Evolutionary conservation across 1,139 yeast species (phyloP).

Genomic region (Debaryomycetaceae sp.): DNA sequence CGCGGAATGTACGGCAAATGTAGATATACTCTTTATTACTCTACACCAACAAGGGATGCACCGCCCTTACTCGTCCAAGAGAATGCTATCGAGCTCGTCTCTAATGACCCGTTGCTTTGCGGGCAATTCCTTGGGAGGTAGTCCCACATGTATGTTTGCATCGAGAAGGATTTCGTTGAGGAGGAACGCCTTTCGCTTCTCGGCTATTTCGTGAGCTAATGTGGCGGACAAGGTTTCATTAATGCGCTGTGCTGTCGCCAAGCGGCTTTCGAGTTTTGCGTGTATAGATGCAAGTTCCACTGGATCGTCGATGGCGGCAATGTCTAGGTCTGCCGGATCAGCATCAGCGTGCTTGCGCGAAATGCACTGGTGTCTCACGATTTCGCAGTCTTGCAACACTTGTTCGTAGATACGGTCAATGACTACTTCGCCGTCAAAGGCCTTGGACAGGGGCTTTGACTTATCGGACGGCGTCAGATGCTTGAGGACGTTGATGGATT

Average conservation of each 20-base stretch:
- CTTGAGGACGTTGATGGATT: conserved; percentile 6
- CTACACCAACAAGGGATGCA: no score
- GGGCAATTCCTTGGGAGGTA: conserved; percentile 16
- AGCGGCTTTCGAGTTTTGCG: conserved; percentile 9
- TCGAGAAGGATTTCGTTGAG: conserved; percentile 51
- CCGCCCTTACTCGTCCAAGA: no score
- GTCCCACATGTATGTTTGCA: conserved; percentile 29
- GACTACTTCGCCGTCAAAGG: neutral
- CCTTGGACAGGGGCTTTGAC: conserved; percentile 3
- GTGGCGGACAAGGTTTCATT: conserved; percentile 34
- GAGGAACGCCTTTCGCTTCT: conserved; percentile 39
- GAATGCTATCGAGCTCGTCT: conserved; percentile 22
- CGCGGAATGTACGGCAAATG: no score
- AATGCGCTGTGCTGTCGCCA: conserved; percentile 38
- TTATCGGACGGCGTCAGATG: conserved; percentile 7
- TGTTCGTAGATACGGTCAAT: conserved; percentile 1
- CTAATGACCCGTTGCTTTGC: conserved; percentile 13
- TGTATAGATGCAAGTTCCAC: conserved; percentile 12
- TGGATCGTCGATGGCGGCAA: conserved; percentile 10
- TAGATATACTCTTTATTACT: no score
- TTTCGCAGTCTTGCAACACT: conserved; percentile 1
- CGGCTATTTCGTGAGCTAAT: conserved; percentile 22
- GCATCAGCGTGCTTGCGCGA: neutral
- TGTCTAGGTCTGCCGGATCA: conserved; percentile 2
- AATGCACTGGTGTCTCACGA: conserved; percentile 2